phyloP scores from a whole-genome alignment of 176 grass and related monocot genomes.

The Oryza meridionalis region DNA sequence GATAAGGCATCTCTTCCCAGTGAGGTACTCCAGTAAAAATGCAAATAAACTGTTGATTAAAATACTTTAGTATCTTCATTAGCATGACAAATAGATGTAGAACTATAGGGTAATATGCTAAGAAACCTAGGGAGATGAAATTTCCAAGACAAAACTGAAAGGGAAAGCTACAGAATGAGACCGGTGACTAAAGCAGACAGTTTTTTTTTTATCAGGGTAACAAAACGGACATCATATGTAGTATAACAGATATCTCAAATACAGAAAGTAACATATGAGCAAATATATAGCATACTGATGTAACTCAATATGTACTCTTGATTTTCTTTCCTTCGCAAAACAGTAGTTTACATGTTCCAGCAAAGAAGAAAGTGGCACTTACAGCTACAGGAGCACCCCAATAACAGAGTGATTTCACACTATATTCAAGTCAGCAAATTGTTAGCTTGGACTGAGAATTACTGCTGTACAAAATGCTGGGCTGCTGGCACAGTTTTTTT shows the following conservation, averaged over 20 bases:
- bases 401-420: not conserved
- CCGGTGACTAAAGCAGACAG: not conserved
- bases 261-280: not conserved
- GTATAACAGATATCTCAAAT: not conserved
- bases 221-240: not conserved
- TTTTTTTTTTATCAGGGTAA: not conserved
- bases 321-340: not conserved
- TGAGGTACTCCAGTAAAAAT: not conserved
- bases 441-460: not conserved
- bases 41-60: not conserved
- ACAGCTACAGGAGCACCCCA: not conserved
- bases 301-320: not conserved
- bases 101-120: not conserved
- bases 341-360: not conserved
- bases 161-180: not conserved
- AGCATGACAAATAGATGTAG: not conserved
- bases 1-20: constrained; percentile 27
- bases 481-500: not conserved
- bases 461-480: not conserved
- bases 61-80: not conserved
- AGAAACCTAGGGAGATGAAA: not conserved
- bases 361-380: constrained; percentile 19
- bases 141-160: not conserved
- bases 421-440: not conserved
- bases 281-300: not conserved